Base-by-base conservation (phyloP, 2,329 filamentous ascomycete genomes). In the Seiridium cupressi region DNA sequence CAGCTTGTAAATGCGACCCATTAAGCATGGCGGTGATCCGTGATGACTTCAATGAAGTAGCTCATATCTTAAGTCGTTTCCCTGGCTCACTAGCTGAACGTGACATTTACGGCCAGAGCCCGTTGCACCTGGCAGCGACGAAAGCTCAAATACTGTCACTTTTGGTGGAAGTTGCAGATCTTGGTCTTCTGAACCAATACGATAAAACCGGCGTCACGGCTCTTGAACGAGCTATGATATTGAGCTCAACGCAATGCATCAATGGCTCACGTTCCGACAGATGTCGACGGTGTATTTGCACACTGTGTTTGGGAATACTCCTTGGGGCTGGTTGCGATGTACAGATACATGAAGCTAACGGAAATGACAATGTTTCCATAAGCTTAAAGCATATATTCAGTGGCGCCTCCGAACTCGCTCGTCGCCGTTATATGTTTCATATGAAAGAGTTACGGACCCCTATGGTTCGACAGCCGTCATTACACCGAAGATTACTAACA, bases 1-100 rank as follows among this genome's bases (percentile, higher is more conserved):
- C 7, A 60, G 59, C 59, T 32, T 60, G 47, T 42, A 40, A 34
- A 9, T 60, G 59, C 26, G 59, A 54, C 1, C 48, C 48, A 40
- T 26, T 60, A n/a, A 58, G 59, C 18, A 51, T 60, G 40, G 59
- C 59, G 3, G 59, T 60, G n/a, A 40, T 58, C 9, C 48, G 48
- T 8, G 42, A 49, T 4, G 47, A 57, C 13, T 9, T 47, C 2
- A 1, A 32, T 9, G 59, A 60, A 44, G 48, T 60, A 6, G 38
- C 31, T 18, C 59, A 34, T 40, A 57, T 58, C 35, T 42, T 60
- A 34, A 18, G 34, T 48, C 55, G 7, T 11, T 61, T 38, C n/a
- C n/a, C 55, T 8, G 54, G 35, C 4, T 54, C 54, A 13, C 31
- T 60, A 6, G 31, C 48, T 11, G 59, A 60, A 58, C 9, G 56